Evolutionary conservation across 805 yeast species (phyloP).

Genomic region (Brettanomyces sp.): DNA sequence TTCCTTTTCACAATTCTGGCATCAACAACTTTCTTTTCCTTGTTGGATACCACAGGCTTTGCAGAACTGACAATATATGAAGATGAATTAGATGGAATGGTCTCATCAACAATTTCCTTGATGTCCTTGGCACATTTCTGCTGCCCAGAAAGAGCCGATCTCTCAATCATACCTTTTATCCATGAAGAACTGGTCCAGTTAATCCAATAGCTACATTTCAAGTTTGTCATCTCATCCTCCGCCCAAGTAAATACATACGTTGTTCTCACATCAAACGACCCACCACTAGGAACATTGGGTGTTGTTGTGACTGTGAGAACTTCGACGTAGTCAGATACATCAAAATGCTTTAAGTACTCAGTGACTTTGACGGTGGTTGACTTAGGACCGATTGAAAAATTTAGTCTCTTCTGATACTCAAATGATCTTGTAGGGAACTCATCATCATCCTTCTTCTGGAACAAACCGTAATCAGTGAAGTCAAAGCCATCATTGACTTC

Average conservation of each 20-base stretch:
- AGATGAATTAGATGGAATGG: conserved; percentile 6
- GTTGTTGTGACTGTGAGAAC: conserved; percentile 61
- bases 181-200: conserved; percentile 90
- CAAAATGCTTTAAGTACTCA: conserved; percentile 51
- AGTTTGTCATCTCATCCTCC: conserved; percentile 43
- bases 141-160: conserved; percentile 77
- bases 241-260: conserved; percentile 73
- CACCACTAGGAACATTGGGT: conserved; percentile 95
- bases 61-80: background rate
- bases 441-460: conserved; percentile 30
- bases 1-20: background rate
- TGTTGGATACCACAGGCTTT: background rate
- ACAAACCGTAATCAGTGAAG: conserved; percentile 29
- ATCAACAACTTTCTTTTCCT: background rate
- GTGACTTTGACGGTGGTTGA: conserved; percentile 60
- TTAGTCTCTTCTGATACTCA: conserved; percentile 64
- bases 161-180: conserved; percentile 85
- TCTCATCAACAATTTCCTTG: conserved; percentile 14
- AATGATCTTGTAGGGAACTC: conserved; percentile 38
- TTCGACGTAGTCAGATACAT: conserved; percentile 45
- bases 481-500: conserved; percentile 39
- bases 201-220: conserved; percentile 62
- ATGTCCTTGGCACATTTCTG: conserved; percentile 43
- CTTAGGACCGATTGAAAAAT: conserved; percentile 85
- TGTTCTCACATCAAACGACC: conserved; percentile 66